phyloP scores from a whole-genome alignment of 768 basidiomycete genomes.

The Cyclocybe aegerita region DNA sequence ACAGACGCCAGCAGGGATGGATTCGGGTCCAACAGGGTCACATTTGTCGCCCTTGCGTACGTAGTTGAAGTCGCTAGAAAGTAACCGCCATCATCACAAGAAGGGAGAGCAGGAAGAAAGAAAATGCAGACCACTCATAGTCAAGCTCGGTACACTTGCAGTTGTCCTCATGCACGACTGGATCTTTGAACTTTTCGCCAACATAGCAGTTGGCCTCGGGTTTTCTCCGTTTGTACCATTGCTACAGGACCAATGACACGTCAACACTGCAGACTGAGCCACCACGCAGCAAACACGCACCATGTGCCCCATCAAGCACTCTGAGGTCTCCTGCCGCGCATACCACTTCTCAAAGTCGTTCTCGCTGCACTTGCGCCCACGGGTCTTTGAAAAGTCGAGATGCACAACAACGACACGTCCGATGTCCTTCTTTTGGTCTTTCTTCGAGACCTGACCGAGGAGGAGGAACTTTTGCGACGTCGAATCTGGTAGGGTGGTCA shows the following conservation, averaged over 20 bases:
- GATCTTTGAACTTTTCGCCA: constrained; percentile 86
- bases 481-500: constrained; percentile 92
- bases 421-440: constrained; percentile 48
- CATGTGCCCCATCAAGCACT: constrained; percentile 95
- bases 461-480: constrained; percentile 96
- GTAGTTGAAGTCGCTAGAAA: constrained; percentile 85
- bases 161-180: constrained; percentile 76
- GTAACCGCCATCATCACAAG: constrained; percentile 2
- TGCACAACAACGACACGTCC: constrained; percentile 72
- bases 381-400: constrained; percentile 79
- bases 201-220: constrained; percentile 84
- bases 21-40: constrained; percentile 84
- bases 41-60: constrained; percentile 74
- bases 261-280: neutral
- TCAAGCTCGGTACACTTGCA: constrained; percentile 87
- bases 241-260: constrained; percentile 42
- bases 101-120: neutral
- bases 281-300: constrained; percentile 35
- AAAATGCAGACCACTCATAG: constrained; percentile 79
- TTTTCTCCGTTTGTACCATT: constrained; percentile 93
- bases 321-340: constrained; percentile 60
- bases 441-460: constrained; percentile 70
- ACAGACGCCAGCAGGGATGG: constrained; percentile 78
- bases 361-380: constrained; percentile 64
- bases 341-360: constrained; percentile 88